Percentiles rank a stretch among this genome's conserved stretches.
These are phyloP conservation scores for Cicer pinnatifidum DNA, from an alignment of 306 rosid species.

Conservation along the genomic window DNA sequence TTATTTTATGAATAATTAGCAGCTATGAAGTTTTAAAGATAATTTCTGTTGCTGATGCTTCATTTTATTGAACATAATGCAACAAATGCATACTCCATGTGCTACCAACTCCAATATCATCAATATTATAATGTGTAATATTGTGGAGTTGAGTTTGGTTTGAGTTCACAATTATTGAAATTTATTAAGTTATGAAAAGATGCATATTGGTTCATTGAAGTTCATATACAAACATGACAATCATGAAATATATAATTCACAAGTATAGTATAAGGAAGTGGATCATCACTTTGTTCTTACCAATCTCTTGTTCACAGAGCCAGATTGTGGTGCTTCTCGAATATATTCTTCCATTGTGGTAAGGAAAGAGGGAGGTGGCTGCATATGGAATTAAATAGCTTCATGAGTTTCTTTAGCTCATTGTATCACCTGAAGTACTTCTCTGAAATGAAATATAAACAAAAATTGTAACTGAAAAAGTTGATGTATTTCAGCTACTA, in stretches of 20 bases:
- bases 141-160: background rate
- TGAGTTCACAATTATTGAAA: background rate
- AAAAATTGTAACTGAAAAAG: too few relatives aligned
- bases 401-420: slow-evolving; percentile 42
- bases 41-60: background rate
- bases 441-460: too few relatives aligned
- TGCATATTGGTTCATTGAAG: background rate
- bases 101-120: background rate
- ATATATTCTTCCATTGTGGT: slow-evolving; percentile 92
- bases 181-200: background rate
- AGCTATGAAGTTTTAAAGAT: background rate
- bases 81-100: background rate
- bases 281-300: slow-evolving; percentile 53
- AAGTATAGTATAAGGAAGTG: background rate
- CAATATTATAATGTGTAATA: background rate
- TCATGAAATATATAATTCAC: background rate
- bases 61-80: background rate
- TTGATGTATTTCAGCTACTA: too few relatives aligned
- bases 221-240: background rate
- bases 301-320: slow-evolving; percentile 61
- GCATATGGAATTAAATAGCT: slow-evolving; percentile 46
- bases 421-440: slow-evolving; percentile 14
- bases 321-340: slow-evolving; percentile 80
- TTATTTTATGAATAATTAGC: background rate
- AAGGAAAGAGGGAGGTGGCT: slow-evolving; percentile 98